A percentile compares a stretch with the other conserved stretches of the same genome.
Conservation (phyloP, 2,329 filamentous ascomycete species). For the Leptographium wingfieldii region DNA sequence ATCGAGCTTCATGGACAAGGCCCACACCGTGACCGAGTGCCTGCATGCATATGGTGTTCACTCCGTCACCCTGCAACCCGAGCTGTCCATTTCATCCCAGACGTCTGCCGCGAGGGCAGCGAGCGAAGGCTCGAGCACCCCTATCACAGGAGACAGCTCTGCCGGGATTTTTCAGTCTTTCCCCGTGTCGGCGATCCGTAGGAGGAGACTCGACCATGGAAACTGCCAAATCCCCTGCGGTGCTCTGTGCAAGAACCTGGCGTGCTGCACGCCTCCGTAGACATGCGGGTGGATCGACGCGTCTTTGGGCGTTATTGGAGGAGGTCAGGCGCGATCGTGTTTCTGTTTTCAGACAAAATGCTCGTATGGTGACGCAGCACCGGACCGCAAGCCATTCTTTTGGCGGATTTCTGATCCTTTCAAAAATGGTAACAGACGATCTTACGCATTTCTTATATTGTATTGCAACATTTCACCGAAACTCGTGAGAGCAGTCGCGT, state of each 20-base stretch:
- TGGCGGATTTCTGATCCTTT: neutral
- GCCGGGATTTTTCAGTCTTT: neutral
- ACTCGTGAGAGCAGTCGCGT: neutral
- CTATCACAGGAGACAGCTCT: neutral
- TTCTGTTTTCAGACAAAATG: neutral
- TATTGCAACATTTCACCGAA: neutral
- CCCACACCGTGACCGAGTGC: conserved; percentile 52
- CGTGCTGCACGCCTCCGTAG: conserved; percentile 29
- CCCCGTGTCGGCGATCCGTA: conserved; percentile 13
- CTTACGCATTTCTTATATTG: neutral
- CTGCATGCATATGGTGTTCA: conserved; percentile 64
- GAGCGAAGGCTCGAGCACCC: neutral
- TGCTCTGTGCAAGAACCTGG: conserved; percentile 35
- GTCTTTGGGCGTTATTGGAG: neutral
- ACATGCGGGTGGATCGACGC: neutral
- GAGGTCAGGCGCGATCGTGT: neutral
- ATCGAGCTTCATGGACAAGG: conserved; percentile 44
- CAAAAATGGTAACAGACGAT: neutral
- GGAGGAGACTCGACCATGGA: conserved; percentile 16
- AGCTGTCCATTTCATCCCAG: conserved; percentile 21
- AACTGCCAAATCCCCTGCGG: conserved; percentile 41
- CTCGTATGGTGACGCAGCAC: neutral
- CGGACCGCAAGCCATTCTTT: neutral
- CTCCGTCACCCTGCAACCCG: conserved; percentile 58
- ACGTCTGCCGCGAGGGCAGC: neutral